Percentiles rank a stretch among this genome's conserved stretches.
Conservation (phyloP, 768 basidiomycete genomes). For the Boletus huronensis region DNA sequence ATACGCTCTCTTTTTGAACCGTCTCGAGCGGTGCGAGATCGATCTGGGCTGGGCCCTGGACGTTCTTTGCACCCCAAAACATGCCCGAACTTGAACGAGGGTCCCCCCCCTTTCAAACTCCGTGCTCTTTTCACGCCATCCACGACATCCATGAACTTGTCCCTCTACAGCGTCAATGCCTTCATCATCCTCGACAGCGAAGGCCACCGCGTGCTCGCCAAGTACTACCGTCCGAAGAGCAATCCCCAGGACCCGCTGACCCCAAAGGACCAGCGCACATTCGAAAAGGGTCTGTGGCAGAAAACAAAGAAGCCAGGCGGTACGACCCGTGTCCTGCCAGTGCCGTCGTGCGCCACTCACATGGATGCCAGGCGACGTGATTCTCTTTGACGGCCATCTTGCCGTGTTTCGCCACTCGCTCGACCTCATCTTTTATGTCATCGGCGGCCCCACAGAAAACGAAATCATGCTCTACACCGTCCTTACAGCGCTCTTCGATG, state of each 20-base stretch:
- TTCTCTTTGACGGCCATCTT: conserved; percentile 86
- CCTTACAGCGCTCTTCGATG: conserved; percentile 81
- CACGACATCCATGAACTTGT: conserved; percentile 55
- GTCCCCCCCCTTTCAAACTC: conserved; percentile 20
- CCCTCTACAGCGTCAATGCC: conserved; percentile 82
- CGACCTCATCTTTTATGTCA: conserved; percentile 92
- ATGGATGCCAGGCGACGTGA: conserved; percentile 73
- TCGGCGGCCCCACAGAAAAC: conserved; percentile 85
- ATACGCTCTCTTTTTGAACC: conserved; percentile 19
- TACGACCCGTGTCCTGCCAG: conserved; percentile 38
- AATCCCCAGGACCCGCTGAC: conserved; percentile 39
- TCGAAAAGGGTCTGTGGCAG: conserved; percentile 93
- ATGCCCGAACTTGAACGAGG: conserved; percentile 11
- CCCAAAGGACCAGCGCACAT: conserved; percentile 89
- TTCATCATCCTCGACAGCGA: conserved; percentile 95
- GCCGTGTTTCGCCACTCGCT: conserved; percentile 92
- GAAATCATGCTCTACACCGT: conserved; percentile 94
- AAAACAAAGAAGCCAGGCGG: conserved; percentile 95
- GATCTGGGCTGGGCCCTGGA: conserved; percentile 10
- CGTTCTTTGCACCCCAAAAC: conserved; percentile 16
- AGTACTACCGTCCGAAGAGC: conserved; percentile 81
- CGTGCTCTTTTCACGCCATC: not conserved
- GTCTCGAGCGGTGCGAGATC: not conserved
- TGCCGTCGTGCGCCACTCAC: not conserved
- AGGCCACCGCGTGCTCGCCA: conserved; percentile 90